phyloP scores from a whole-genome alignment of 768 basidiomycete species.

The Cytidiella melzeri region DNA sequence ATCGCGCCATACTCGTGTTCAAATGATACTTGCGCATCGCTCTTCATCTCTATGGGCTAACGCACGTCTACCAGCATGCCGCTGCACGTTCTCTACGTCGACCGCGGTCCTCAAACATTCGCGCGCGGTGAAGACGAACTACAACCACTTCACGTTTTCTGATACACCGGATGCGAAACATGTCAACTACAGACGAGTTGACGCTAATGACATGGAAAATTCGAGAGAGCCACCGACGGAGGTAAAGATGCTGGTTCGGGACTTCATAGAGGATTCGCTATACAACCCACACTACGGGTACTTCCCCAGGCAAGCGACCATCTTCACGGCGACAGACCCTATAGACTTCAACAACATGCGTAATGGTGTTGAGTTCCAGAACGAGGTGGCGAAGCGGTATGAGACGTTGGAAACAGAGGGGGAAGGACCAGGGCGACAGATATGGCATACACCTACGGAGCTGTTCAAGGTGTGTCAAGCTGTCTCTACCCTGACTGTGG shows the following conservation, averaged over 20 bases:
- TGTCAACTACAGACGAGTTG: slow-evolving; percentile 49
- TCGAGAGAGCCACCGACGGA: slow-evolving; percentile 57
- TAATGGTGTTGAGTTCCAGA: slow-evolving; percentile 73
- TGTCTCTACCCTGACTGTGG: background rate
- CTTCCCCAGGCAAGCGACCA: slow-evolving; percentile 88
- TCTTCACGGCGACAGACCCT: slow-evolving; percentile 63
- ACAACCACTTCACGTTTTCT: slow-evolving; percentile 60
- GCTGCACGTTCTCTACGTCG: slow-evolving; percentile 6
- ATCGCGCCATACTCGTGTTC: too few relatives aligned
- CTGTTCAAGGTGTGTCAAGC: slow-evolving; percentile 76
- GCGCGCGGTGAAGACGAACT: slow-evolving; percentile 67
- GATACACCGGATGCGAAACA: slow-evolving; percentile 39
- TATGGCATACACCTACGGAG: slow-evolving; percentile 99
- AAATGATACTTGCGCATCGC: background rate
- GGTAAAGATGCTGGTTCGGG: slow-evolving; percentile 91
- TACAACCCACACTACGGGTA: slow-evolving; percentile 99
- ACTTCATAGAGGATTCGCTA: slow-evolving; percentile 93
- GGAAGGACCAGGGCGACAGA: slow-evolving; percentile 74
- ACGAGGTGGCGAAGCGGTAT: slow-evolving; percentile 74
- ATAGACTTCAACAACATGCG: slow-evolving; percentile 68
- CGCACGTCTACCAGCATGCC: background rate
- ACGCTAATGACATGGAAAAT: slow-evolving; percentile 62
- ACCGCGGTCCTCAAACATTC: background rate
- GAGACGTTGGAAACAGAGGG: slow-evolving; percentile 58
- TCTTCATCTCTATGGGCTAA: background rate